phyloP scores from a whole-genome alignment of 2,329 filamentous ascomycete genomes.

The Tetracladium maxilliforme region DNA sequence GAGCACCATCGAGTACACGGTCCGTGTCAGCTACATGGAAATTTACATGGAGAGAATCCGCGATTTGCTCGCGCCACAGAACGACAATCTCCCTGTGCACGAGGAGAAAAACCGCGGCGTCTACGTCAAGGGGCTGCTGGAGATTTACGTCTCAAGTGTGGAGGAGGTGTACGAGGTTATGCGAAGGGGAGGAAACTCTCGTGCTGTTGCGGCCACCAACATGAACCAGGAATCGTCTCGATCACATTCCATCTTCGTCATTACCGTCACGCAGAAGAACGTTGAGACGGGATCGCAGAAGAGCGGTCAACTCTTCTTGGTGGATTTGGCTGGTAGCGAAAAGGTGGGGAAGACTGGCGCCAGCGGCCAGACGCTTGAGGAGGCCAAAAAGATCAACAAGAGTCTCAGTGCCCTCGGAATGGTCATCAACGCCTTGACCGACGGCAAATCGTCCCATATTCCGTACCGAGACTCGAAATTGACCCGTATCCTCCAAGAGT shows the following conservation, averaged over 20 bases:
- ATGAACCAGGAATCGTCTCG: constrained; percentile 99
- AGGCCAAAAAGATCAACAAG: constrained; percentile 99
- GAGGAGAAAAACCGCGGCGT: constrained; percentile 94
- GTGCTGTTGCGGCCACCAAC: constrained; percentile 91
- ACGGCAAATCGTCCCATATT: constrained; percentile 91
- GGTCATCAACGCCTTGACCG: constrained; percentile 96
- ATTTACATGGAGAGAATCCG: constrained; percentile 99
- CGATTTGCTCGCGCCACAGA: constrained; percentile 80
- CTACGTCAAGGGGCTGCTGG: constrained; percentile 87
- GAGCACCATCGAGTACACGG: constrained; percentile 94
- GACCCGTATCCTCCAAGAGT: constrained; percentile 93
- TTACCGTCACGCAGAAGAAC: constrained; percentile 96
- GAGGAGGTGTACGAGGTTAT: constrained; percentile 96
- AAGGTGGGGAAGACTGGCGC: constrained; percentile 98
- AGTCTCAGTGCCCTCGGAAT: constrained; percentile 95
- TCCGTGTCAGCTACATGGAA: constrained; percentile 97
- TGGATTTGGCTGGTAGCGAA: constrained; percentile 95
- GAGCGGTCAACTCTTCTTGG: constrained; percentile 90
- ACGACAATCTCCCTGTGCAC: constrained; percentile 94
- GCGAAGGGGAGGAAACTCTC: constrained; percentile 75
- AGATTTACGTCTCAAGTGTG: constrained; percentile 91
- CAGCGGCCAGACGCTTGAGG: constrained; percentile 90
- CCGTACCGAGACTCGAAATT: constrained; percentile 97
- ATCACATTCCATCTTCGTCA: constrained; percentile 95
- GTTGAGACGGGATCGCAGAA: constrained; percentile 91